Base-by-base conservation (phyloP, 169 alveolate genomes). In the Amoebophrya sp. region DNA sequence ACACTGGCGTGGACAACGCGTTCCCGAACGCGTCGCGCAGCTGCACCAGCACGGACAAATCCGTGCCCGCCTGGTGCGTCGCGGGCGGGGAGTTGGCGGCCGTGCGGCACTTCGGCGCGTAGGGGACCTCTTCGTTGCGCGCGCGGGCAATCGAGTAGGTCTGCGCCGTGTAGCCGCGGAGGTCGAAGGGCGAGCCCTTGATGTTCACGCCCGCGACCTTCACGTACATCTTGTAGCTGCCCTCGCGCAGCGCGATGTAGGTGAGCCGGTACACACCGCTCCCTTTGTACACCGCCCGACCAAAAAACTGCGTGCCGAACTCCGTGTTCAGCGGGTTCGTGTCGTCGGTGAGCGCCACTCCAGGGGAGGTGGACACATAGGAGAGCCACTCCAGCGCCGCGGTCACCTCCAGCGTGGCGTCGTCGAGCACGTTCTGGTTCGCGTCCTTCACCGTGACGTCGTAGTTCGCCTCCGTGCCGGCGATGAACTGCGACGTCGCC, bases 381-480 rank as follows among this genome's bases (percentile, higher is more conserved):
- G 34, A 26, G 70, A n/a, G 40, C 90, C 90, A 88, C 70, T 88
- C 90, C 39, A 23, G n/a, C 41, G 45, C 58, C 69, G 39, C 15
- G 43, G 70, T 88, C 78, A 88, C 45, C 26, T 42, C 58, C 41
- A 88, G 50, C 26, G 78, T n/a, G 40, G 26, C 69, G 29, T 88
- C 90, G 34, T 58, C 78, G 34, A 58, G 34, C 39, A 58, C 78
- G 40, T 88, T 88, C 42, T 58, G 70, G 70, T 88, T 41, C 26
- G 50, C 90, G 41, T 88, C 90, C 90, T 88, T 88, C n/a, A 88
- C 90, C 78, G 70, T 88, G 34, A 88, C 78, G 23, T 58, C 40
- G 26, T 41, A 29, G 23, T 29, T 58, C n/a, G 20, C 34, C 29
- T 45, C 78, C 39, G 50, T 23, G 26, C 90, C 90, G 10, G 90